Evolutionary conservation across 108 stramenopile species (phyloP).

Genomic region (Mediolabrus comicus): DNA sequence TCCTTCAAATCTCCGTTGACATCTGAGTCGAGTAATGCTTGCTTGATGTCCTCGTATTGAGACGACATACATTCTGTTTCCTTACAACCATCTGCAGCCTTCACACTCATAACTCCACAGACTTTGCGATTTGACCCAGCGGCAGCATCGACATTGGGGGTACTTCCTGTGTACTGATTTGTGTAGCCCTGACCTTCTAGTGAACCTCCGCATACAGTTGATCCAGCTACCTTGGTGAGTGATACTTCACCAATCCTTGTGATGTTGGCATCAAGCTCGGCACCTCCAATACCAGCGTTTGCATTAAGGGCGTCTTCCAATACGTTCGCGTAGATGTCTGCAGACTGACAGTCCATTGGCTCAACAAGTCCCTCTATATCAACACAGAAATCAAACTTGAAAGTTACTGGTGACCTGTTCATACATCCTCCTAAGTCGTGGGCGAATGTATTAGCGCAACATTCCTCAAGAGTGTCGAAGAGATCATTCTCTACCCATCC

Average conservation of each 20-base stretch:
- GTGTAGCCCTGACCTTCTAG: neutral
- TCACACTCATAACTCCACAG: conserved; percentile 38
- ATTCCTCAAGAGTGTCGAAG: neutral
- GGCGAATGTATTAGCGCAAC: neutral
- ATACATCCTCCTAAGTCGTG: neutral
- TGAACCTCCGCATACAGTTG: neutral
- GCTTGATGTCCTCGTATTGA: conserved; percentile 9
- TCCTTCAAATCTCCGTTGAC: conserved; percentile 11
- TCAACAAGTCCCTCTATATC: neutral
- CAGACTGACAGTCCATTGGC: neutral
- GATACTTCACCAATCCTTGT: conserved; percentile 11
- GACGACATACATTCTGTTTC: conserved; percentile 19
- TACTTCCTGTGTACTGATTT: conserved; percentile 31
- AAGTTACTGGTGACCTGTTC: neutral
- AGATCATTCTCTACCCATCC: neutral
- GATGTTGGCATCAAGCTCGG: neutral
- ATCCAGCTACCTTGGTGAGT: neutral
- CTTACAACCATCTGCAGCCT: conserved; percentile 25
- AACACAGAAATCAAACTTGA: conserved; percentile 1
- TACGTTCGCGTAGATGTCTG: conserved; percentile 19
- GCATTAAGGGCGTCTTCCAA: conserved; percentile 13
- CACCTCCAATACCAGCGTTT: conserved; percentile 9
- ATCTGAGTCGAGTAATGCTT: conserved; percentile 17
- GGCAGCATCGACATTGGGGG: conserved; percentile 27
- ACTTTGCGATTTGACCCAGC: conserved; percentile 10